A percentile compares a stretch with the other conserved stretches of the same genome.
These are phyloP conservation scores for Bruguiera parviflora DNA, from an alignment of 345 rosid genomes.

Conservation along the genomic window DNA sequence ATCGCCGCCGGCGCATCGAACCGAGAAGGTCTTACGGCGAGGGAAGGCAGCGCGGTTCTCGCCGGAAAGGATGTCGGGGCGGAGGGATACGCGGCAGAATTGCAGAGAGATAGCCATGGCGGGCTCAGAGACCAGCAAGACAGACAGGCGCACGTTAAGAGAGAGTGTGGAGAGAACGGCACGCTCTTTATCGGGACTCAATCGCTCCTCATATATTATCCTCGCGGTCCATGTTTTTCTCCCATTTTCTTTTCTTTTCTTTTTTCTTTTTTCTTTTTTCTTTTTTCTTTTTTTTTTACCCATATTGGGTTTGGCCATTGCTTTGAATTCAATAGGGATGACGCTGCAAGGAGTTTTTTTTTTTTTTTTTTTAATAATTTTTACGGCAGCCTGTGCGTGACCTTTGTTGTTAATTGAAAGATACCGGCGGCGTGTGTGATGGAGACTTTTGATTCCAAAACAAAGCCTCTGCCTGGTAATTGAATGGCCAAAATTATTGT, in stretches of 20 bases:
- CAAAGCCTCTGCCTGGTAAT: too few relatives aligned
- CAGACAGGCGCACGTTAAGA: slow-evolving; percentile 10
- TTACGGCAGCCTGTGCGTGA: neutral
- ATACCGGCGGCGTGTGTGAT: too few relatives aligned
- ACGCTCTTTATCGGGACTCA: neutral
- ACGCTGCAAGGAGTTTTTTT: too few relatives aligned
- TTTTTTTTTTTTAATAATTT: neutral
- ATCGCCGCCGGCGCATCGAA: slow-evolving; percentile 47
- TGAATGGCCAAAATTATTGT: too few relatives aligned
- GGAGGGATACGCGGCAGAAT: slow-evolving; percentile 50
- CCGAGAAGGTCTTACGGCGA: slow-evolving; percentile 36
- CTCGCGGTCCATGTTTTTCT: neutral
- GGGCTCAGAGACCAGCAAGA: neutral
- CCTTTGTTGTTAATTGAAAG: too few relatives aligned
- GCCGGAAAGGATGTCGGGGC: slow-evolving; percentile 24
- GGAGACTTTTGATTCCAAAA: too few relatives aligned
- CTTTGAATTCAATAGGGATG: too few relatives aligned
- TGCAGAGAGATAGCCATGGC: slow-evolving; percentile 73
- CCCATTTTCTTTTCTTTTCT: neutral
- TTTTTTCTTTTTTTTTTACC: neutral
- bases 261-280: neutral
- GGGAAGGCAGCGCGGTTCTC: slow-evolving; percentile 15
- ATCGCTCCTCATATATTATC: too few relatives aligned
- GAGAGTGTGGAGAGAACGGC: neutral
- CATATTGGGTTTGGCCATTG: too few relatives aligned